Evolutionary conservation across 177 flowering plant species (phyloP).

Genomic region (Tripterygium wilfordii): DNA sequence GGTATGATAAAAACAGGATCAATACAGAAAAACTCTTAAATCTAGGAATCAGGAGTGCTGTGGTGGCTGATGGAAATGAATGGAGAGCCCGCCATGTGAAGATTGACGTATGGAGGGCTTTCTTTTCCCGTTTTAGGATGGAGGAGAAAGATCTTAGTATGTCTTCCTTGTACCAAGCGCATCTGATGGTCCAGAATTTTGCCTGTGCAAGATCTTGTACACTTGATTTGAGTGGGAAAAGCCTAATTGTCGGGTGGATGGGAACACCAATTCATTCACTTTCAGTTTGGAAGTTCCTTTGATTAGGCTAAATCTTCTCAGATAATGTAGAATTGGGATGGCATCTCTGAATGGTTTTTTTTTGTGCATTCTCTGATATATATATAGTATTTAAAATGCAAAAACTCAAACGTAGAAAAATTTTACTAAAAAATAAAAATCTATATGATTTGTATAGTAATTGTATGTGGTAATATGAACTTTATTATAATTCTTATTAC

Average conservation of each 20-base stretch:
- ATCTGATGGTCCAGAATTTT: slow-evolving; percentile 25
- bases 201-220: slow-evolving; percentile 28
- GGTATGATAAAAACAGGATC: slow-evolving; percentile 21
- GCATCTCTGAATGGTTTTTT: too few relatives aligned
- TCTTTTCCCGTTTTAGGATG: slow-evolving; percentile 39
- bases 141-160: slow-evolving; percentile 39
- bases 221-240: slow-evolving; percentile 33
- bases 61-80: slow-evolving; percentile 50
- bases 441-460: too few relatives aligned
- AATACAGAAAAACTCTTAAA: slow-evolving; percentile 21
- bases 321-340: too few relatives aligned
- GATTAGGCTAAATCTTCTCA: too few relatives aligned
- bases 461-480: too few relatives aligned
- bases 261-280: slow-evolving; percentile 41
- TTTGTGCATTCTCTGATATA: too few relatives aligned
- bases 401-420: too few relatives aligned
- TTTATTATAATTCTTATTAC: too few relatives aligned
- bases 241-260: slow-evolving; percentile 49
- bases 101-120: slow-evolving; percentile 41
- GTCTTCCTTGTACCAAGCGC: slow-evolving; percentile 38
- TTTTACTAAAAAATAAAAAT: not conserved
- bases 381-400: too few relatives aligned
- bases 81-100: slow-evolving; percentile 33
- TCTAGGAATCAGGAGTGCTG: slow-evolving; percentile 30
- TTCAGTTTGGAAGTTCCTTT: slow-evolving; percentile 49